phyloP scores from a whole-genome alignment of 208 protist genomes.

The Trypanosoma congolense region DNA sequence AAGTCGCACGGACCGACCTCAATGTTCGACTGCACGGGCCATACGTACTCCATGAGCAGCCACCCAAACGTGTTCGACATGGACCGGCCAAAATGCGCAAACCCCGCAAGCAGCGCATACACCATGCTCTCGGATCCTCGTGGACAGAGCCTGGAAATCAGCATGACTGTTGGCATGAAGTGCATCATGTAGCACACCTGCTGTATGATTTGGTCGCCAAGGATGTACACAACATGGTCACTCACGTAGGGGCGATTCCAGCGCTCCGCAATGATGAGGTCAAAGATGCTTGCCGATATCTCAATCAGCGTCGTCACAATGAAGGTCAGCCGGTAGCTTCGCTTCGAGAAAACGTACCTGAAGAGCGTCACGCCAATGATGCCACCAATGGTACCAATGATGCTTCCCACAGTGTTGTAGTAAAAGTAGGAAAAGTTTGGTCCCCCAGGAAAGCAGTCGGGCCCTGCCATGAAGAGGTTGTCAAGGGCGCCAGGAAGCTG shows the following conservation, averaged over 20 bases:
- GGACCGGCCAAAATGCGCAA: constrained; percentile 67
- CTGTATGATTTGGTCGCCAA: constrained; percentile 55
- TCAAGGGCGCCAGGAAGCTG: constrained; percentile 56
- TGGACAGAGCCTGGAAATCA: constrained; percentile 81
- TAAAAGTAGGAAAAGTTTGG: constrained; percentile 67
- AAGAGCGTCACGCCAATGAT: constrained; percentile 54
- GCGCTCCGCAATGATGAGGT: constrained; percentile 70
- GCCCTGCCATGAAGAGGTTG: constrained; percentile 47
- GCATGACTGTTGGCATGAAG: constrained; percentile 69
- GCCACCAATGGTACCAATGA: constrained; percentile 52
- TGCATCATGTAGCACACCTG: constrained; percentile 59
- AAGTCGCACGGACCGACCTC: constrained; percentile 50
- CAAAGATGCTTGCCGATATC: constrained; percentile 48
- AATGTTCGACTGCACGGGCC: constrained; percentile 29
- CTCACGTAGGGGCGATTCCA: constrained; percentile 64
- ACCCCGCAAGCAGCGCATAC: constrained; percentile 76
- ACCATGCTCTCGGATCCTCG: constrained; percentile 72
- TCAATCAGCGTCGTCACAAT: constrained; percentile 39
- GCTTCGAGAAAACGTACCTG: constrained; percentile 55
- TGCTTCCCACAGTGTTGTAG: constrained; percentile 48
- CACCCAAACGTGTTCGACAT: constrained; percentile 34
- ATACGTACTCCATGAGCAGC: constrained; percentile 54
- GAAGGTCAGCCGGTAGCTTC: constrained; percentile 53
- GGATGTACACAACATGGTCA: constrained; percentile 66
- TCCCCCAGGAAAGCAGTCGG: constrained; percentile 38